phyloP scores from a whole-genome alignment of 139 green algal genomes.

The Chlamydomonas asymmetrica region DNA sequence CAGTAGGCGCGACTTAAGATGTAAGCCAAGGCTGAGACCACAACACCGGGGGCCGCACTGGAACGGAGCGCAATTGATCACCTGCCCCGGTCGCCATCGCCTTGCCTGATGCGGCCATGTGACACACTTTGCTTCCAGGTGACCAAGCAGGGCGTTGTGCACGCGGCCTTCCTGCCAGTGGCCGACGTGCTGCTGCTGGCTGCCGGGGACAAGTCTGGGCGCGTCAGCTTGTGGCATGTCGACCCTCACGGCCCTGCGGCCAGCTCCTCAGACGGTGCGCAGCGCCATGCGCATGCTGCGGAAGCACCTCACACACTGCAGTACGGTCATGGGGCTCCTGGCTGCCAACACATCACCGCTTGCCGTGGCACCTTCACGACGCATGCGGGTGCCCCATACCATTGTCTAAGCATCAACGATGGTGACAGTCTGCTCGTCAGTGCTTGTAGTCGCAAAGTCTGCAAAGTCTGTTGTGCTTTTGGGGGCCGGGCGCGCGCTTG shows the following conservation, averaged over 20 bases:
- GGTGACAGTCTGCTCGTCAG: not conserved
- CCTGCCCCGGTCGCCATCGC: not conserved
- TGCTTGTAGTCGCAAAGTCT: no score
- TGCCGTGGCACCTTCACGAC: not conserved
- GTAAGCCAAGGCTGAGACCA: not conserved
- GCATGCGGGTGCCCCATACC: not conserved
- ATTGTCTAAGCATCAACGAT: not conserved
- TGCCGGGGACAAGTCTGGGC: conserved; percentile 39
- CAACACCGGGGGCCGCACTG: not conserved
- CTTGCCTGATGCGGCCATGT: not conserved
- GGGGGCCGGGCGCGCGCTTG: not conserved
- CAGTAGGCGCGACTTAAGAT: not conserved
- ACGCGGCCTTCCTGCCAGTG: conserved; percentile 23
- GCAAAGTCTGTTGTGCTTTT: no score
- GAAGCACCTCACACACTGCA: not conserved
- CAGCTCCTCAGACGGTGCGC: conserved; percentile 6
- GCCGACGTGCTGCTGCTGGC: conserved; percentile 26
- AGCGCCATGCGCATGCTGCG: not conserved
- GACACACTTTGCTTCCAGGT: conserved; percentile 6
- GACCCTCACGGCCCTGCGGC: not conserved
- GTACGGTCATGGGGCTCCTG: not conserved
- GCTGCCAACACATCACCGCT: not conserved
- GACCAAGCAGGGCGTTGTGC: conserved; percentile 23
- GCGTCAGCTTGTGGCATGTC: conserved; percentile 40
- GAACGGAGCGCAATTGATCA: not conserved